phyloP scores from a whole-genome alignment of 768 basidiomycete species.

The Pleurotus citrinopileatus region DNA sequence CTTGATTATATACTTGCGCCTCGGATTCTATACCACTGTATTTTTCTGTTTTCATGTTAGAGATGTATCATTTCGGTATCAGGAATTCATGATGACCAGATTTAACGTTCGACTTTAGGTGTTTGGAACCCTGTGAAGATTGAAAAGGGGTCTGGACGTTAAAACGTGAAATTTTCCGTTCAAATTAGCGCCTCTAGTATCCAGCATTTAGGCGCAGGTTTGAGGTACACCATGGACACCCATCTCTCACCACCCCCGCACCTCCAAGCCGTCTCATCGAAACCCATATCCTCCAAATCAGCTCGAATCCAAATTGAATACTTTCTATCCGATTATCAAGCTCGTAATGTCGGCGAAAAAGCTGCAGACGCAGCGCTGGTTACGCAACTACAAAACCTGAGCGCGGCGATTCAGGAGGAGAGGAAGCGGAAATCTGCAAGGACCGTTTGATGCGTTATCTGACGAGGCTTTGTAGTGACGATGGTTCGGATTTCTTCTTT shows the following conservation, averaged over 20 bases:
- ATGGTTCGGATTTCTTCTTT: no score
- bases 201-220: background rate
- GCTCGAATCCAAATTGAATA: slow-evolving; percentile 37
- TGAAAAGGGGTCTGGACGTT: background rate
- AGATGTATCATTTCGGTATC: background rate
- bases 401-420: slow-evolving; percentile 50
- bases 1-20: no score
- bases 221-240: slow-evolving; percentile 37
- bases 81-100: no score
- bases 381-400: slow-evolving; percentile 57
- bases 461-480: no score
- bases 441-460: no score
- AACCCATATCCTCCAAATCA: slow-evolving; percentile 34
- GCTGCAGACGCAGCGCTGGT: slow-evolving; percentile 54
- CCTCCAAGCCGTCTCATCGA: slow-evolving; percentile 34
- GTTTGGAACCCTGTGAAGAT: background rate
- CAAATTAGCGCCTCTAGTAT: background rate
- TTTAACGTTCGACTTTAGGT: no score
- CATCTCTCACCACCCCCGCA: slow-evolving; percentile 46
- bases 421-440: no score
- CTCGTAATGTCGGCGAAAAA: slow-evolving; percentile 42
- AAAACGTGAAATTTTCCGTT: background rate
- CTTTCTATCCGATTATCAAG: slow-evolving; percentile 50
- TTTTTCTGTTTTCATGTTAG: background rate
- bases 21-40: background rate